Conservation (phyloP, 2,329 filamentous ascomycete species). For the Hortaea werneckii region DNA sequence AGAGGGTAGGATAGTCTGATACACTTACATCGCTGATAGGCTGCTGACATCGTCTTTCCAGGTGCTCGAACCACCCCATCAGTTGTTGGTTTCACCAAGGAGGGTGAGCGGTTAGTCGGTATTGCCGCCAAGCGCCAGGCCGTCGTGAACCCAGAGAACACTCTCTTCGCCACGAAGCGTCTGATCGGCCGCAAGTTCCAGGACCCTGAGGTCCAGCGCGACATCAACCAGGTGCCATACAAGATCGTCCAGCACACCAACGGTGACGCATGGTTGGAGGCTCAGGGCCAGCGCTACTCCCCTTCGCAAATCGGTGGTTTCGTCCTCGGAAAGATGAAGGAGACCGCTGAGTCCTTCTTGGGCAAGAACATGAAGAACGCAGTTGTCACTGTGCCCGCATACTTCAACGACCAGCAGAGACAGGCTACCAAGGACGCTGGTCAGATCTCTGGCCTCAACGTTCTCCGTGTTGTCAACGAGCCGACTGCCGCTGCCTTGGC, state of each 20-base stretch:
- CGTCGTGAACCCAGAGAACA: slow-evolving; percentile 97
- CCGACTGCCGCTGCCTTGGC: slow-evolving; percentile 91
- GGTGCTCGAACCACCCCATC: slow-evolving; percentile 87
- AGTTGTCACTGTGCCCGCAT: slow-evolving; percentile 91
- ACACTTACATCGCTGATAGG: slow-evolving; percentile 10
- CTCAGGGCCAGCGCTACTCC: slow-evolving; percentile 90
- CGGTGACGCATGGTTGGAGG: slow-evolving; percentile 91
- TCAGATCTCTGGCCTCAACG: slow-evolving; percentile 90
- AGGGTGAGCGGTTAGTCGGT: slow-evolving; percentile 92
- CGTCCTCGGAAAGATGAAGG: slow-evolving; percentile 97
- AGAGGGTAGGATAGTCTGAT: slow-evolving; percentile 52
- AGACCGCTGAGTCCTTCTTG: slow-evolving; percentile 89
- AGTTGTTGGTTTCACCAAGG: slow-evolving; percentile 88
- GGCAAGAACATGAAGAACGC: slow-evolving; percentile 88
- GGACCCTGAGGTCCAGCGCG: slow-evolving; percentile 86
- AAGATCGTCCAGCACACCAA: slow-evolving; percentile 97
- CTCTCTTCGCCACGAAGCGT: slow-evolving; percentile 96
- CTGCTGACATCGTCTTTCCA: slow-evolving; percentile 26
- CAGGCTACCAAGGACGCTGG: slow-evolving; percentile 97
- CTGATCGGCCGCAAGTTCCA: slow-evolving; percentile 96
- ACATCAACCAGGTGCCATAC: slow-evolving; percentile 96
- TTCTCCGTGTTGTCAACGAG: slow-evolving; percentile 96
- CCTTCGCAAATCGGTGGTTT: slow-evolving; percentile 98
- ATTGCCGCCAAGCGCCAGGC: slow-evolving; percentile 96
- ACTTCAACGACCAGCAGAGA: slow-evolving; percentile 98